These are phyloP conservation scores for Solanum medicagineum DNA, from an alignment of 257 asterid species.

Conservation along the genomic window DNA sequence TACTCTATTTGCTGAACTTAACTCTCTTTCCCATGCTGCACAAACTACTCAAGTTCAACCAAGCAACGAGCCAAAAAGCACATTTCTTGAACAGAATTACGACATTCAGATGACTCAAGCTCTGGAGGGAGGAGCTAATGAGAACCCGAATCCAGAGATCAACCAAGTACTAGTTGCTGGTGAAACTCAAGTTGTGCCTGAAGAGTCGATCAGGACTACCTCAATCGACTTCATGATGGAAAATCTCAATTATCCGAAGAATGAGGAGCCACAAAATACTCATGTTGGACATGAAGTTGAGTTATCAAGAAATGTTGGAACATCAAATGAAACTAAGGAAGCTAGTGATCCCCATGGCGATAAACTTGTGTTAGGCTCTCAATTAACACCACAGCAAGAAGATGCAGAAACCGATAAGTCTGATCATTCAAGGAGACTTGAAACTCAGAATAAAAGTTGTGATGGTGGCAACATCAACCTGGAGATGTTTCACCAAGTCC, in stretches of 20 bases:
- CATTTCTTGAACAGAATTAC: constrained; percentile 5
- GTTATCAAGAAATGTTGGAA: constrained; percentile 2
- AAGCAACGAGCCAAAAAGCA: constrained; percentile 2
- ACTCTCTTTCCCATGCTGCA: neutral
- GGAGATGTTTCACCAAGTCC: neutral
- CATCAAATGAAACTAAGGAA: neutral
- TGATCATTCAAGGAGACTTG: constrained; percentile 1
- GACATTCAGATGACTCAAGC: neutral
- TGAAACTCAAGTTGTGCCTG: constrained; percentile 28
- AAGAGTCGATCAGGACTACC: constrained; percentile 15
- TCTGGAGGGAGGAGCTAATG: neutral
- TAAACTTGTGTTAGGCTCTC: constrained; percentile 4
- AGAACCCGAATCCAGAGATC: constrained; percentile 7
- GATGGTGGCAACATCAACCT: constrained; percentile 3
- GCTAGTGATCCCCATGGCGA: neutral
- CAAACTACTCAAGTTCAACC: constrained; percentile 3
- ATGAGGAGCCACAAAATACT: neutral
- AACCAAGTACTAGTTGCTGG: constrained; percentile 27
- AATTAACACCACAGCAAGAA: neutral
- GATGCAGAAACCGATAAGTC: constrained; percentile 18
- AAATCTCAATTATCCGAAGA: constrained; percentile 7
- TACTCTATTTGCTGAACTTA: neutral
- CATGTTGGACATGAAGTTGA: constrained; percentile 8
- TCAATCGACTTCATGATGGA: constrained; percentile 23
- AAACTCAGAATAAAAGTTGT: constrained; percentile 5